A percentile compares a stretch with the other conserved stretches of the same genome.
These are phyloP conservation scores for Aschersonia sp. DNA, from an alignment of 2,329 filamentous ascomycete species.

Conservation along the genomic window DNA sequence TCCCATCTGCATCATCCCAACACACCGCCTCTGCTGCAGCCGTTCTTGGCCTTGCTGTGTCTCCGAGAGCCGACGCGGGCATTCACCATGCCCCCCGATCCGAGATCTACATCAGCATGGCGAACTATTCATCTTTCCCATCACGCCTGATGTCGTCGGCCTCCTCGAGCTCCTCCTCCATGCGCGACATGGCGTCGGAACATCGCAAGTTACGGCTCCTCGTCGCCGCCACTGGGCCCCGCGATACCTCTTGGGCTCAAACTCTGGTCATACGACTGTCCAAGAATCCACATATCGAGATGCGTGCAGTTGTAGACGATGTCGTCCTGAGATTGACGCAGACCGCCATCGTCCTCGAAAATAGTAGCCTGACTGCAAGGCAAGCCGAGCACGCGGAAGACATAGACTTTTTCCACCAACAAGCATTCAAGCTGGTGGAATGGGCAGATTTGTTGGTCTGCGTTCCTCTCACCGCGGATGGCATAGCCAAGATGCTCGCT, in stretches of 20 bases:
- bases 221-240: conserved; percentile 49
- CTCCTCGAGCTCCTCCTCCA: conserved; percentile 14
- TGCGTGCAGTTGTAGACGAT: conserved; percentile 49
- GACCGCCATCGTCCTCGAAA: conserved; percentile 45
- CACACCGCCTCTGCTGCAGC: neutral
- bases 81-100: conserved; percentile 14
- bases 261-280: conserved; percentile 52
- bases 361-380: conserved; percentile 24
- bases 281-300: conserved; percentile 47
- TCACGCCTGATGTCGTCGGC: conserved; percentile 14
- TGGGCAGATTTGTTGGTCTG: conserved; percentile 84
- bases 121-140: conserved; percentile 15
- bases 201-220: conserved; percentile 43
- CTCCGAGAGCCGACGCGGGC: neutral
- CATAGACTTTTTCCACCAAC: conserved; percentile 34
- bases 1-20: neutral
- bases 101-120: conserved; percentile 15
- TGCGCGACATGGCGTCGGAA: conserved; percentile 19
- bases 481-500: conserved; percentile 73
- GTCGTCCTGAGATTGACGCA: conserved; percentile 47
- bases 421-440: conserved; percentile 54
- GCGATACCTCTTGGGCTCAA: conserved; percentile 51
- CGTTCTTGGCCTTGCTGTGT: neutral
- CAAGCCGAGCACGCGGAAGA: conserved; percentile 25
- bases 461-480: conserved; percentile 72